Evolutionary conservation across 805 yeast species (phyloP).

Genomic region (Isabelozyma rhagii): DNA sequence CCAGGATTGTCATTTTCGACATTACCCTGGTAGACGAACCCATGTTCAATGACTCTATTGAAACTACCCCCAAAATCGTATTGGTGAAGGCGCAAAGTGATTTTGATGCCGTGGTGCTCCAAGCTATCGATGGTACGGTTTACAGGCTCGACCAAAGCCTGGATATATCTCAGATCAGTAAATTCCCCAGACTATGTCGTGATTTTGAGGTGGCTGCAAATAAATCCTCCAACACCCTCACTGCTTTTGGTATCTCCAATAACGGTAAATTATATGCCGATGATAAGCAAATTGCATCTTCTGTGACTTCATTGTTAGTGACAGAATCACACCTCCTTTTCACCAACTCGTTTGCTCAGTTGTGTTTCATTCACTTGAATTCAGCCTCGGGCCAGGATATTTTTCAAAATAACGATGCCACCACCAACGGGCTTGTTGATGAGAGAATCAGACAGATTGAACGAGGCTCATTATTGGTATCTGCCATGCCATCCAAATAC

Average conservation of each 20-base stretch:
- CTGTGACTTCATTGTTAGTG: conserved; percentile 77
- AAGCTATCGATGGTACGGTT: conserved; percentile 63
- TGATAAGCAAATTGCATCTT: conserved; percentile 55
- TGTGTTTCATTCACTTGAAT: conserved; percentile 75
- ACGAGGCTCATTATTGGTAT: conserved; percentile 82
- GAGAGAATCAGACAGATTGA: conserved; percentile 89
- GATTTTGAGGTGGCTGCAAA: conserved; percentile 45
- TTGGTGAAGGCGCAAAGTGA: conserved; percentile 54
- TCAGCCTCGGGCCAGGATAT: conserved; percentile 32
- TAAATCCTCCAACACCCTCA: conserved; percentile 17
- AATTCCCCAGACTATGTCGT: conserved; percentile 69
- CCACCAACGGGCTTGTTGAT: conserved; percentile 39
- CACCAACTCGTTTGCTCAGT: conserved; percentile 83
- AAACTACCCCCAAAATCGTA: conserved; percentile 50
- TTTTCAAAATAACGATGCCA: conserved; percentile 25
- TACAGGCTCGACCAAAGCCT: conserved; percentile 32
- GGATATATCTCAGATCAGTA: conserved; percentile 35
- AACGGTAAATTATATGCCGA: conserved; percentile 74
- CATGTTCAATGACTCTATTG: conserved; percentile 35
- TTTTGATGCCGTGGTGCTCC: conserved; percentile 50
- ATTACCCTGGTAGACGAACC: conserved; percentile 42
- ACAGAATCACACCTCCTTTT: conserved; percentile 72
- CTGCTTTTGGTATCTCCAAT: conserved; percentile 70
- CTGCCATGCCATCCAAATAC: conserved; percentile 77
- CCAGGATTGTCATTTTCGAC: conserved; percentile 52